Base-by-base conservation (phyloP, 2,329 filamentous ascomycete species). In the Alternaria panax region DNA sequence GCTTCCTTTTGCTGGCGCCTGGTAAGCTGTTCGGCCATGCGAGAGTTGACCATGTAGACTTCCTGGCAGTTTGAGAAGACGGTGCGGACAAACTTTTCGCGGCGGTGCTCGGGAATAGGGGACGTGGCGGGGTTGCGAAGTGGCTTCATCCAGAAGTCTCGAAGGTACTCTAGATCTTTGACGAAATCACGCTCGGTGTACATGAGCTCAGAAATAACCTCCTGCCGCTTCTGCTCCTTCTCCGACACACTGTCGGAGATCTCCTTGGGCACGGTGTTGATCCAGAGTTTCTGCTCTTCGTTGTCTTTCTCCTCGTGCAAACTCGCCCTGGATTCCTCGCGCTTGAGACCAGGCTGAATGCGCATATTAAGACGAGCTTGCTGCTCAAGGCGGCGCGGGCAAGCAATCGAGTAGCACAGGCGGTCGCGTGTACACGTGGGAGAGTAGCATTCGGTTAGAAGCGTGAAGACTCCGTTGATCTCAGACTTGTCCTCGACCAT, bases 151-250 rank as follows among this genome's bases (percentile, higher is more conserved):
- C 95, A 99, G 83, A 98, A 99, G 81, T 99, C 95, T 62, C 95
- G 88, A 28, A 99, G 84, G 75, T 99, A 99, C 79, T 99, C 95
- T 71, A 99, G 83, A 79, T 99, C 95, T 82, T 99, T 99, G 75
- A 99, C 95, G 72, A 99, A 99, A 80, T 99, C 95, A 69, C 95
- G 88, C 78, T 99, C 95, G 0, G 95, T 99, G 80, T 99, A 99
- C 88, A 96, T 97, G 63, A 98, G 89, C 78, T 99, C 95, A 6
- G 94, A 97, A 60, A 99, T 97, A 69, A 99, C 92, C 75, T 99
- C 95, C 76, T 99, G 95, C 43, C 95, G 88, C 82, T 98, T 98
- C 88, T 97, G 96, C 79, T 99, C 95, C 67, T 87, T 88, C 68
- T 99, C 95, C 50, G 88, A 89, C 28, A 97, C 90, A 73, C 90